Base-by-base conservation (phyloP, 1,284 basidiomycete genomes). In the Peniophora sp. region DNA sequence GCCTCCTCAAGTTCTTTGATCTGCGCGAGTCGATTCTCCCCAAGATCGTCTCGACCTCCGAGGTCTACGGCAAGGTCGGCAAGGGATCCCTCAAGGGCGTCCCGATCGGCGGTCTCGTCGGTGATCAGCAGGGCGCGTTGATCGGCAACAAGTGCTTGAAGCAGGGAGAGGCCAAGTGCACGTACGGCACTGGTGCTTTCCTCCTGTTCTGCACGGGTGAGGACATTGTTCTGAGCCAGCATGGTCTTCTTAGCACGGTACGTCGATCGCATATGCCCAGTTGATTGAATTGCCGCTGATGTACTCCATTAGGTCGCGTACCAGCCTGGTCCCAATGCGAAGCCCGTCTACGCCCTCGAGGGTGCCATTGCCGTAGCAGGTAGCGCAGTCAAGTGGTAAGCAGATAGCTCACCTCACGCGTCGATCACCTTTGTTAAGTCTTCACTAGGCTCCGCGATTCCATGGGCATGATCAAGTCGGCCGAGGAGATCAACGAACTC, bases 141-240 rank as follows among this genome's bases (percentile, higher is more conserved):
- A 84, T 98, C 48, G 96, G 97, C 0, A 98, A 99, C 75, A 97
- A 97, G 67, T 97, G 94, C 61, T 66, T 97, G 50, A 72, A 66
- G 47, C 72, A 78, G 55, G 93, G 93, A 22, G 88, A 95, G 64
- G 92, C 92, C 2, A 97, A 97, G 70, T 94, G 92, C 67, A 97
- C 93, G 2, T 97, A 94, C 60, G 94, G 95, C 19, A 99, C 96
- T 0, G 96, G 96, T 41, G 92, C 92, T 23, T 99, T 99, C 75
- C 73, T 98, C 56, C 74, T 99, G 24, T 97, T 97, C 78, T 88
- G 87, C 68, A 98, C 96, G 0, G 97, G 96, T 2, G 74, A 73
- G 17, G 88, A 96, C 47, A 84, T 93, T 43, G 88, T 97, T 11
- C 75, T 84, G 61, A 96, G 92, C 61, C 74, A 73, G 34, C 87